phyloP scores from a whole-genome alignment of 2,329 filamentous ascomycete species.

The Epichloe uncinata region DNA sequence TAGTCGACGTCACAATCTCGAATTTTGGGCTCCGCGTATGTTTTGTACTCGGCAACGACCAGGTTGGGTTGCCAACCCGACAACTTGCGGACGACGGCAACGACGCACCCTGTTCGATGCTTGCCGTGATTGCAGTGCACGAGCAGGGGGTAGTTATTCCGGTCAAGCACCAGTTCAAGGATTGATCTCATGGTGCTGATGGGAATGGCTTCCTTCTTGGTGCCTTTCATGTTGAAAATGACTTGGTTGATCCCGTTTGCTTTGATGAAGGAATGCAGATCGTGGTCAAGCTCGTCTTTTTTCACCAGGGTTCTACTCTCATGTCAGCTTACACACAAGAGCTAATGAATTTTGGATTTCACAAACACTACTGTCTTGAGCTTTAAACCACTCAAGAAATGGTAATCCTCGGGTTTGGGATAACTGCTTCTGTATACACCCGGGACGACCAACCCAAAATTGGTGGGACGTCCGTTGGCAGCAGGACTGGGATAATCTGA shows the following conservation, averaged over 20 bases:
- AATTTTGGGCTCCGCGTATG: conserved; percentile 47
- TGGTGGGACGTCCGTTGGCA: conserved; percentile 36
- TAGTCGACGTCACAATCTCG: conserved; percentile 48
- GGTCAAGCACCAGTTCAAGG: conserved; percentile 57
- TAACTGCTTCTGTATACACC: conserved; percentile 76
- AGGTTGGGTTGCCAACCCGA: conserved; percentile 50
- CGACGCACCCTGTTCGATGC: conserved; percentile 84
- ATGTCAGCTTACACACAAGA: conserved; percentile 7
- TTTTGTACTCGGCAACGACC: conserved; percentile 60
- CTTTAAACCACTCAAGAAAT: conserved; percentile 51
- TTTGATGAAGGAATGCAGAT: conserved; percentile 48
- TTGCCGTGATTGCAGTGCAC: conserved; percentile 93
- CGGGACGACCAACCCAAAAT: conserved; percentile 63
- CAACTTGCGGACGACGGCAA: conserved; percentile 63
- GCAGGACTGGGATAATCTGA: conserved; percentile 12
- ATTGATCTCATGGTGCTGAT: conserved; percentile 55
- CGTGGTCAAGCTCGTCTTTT: conserved; percentile 40
- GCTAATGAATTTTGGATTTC: conserved; percentile 2
- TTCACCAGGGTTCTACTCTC: conserved; percentile 44
- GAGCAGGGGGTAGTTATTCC: conserved; percentile 63
- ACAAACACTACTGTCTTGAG: conserved; percentile 71
- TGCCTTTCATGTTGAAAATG: conserved; percentile 70
- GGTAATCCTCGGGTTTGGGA: conserved; percentile 56
- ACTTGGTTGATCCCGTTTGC: conserved; percentile 56
- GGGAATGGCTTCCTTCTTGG: conserved; percentile 67